Conservation (phyloP, 805 yeast genomes). For the Saturnispora gosingensis region DNA sequence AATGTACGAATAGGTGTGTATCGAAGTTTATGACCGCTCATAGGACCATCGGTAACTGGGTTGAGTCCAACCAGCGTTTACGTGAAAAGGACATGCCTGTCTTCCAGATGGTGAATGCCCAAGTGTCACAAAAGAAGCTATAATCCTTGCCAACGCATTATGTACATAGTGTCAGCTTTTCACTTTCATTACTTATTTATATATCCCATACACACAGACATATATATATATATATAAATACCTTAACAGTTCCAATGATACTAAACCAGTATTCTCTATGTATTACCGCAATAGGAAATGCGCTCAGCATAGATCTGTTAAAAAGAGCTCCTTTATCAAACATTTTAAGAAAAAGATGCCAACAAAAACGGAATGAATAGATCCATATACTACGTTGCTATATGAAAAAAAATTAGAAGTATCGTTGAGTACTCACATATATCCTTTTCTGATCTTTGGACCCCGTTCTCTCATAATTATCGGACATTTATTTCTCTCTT, state of each 20-base stretch:
- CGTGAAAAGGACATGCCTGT: constrained; percentile 33
- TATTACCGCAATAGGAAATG: not conserved
- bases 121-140: constrained; percentile 1
- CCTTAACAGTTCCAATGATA: not conserved
- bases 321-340: not conserved
- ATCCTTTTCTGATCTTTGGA: not conserved
- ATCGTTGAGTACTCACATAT: too few species aligned
- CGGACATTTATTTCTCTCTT: not conserved
- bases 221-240: not conserved
- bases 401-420: too few species aligned
- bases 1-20: constrained; percentile 92
- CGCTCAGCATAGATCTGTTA: not conserved
- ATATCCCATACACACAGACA: not conserved
- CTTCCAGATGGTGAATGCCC: constrained; percentile 20
- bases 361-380: too few species aligned
- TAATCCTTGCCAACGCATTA: not conserved
- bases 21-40: constrained; percentile 78
- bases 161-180: not conserved
- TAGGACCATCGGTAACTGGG: constrained; percentile 46
- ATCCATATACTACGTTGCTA: too few species aligned
- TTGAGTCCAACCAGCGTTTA: constrained; percentile 33
- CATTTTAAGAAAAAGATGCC: not conserved
- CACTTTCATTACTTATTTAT: not conserved
- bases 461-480: not conserved
- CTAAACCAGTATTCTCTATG: not conserved